phyloP scores from a whole-genome alignment of 2,329 filamentous ascomycete species.

The Fusarium praegraminearum region DNA sequence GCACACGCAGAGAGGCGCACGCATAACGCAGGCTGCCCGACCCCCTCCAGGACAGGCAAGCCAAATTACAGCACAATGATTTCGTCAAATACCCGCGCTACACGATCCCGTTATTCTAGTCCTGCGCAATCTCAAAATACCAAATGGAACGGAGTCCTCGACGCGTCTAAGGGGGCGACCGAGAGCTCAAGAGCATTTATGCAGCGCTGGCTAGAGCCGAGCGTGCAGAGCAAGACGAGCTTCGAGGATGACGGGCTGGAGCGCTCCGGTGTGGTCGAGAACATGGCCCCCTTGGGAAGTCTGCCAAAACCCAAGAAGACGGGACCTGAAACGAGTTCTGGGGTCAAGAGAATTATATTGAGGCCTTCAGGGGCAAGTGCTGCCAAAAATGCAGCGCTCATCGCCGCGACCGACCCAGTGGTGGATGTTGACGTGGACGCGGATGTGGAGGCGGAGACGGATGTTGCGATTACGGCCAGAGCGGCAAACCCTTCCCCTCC shows the following conservation, averaged over 20 bases:
- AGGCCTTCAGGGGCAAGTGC: conserved; percentile 54
- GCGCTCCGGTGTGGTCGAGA: conserved; percentile 80
- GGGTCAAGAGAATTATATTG: conserved; percentile 61
- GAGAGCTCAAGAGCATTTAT: conserved; percentile 62
- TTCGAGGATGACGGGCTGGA: conserved; percentile 83
- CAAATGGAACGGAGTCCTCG: conserved; percentile 51
- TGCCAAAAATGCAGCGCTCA: conserved; percentile 45
- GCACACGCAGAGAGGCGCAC: conserved; percentile 30
- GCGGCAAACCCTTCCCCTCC: conserved; percentile 42
- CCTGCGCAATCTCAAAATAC: conserved; percentile 56
- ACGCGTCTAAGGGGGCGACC: conserved; percentile 53
- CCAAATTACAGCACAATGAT: conserved; percentile 49
- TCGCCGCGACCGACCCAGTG: conserved; percentile 38
- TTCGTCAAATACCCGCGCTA: conserved; percentile 61
- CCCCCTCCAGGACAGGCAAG: conserved; percentile 29
- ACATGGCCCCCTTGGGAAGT: conserved; percentile 84
- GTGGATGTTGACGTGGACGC: conserved; percentile 39
- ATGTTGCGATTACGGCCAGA: conserved; percentile 38
- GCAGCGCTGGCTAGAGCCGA: conserved; percentile 70
- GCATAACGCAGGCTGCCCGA: conserved; percentile 24
- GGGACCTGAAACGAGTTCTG: conserved; percentile 46
- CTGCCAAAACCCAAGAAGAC: conserved; percentile 69
- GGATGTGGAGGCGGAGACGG: conserved; percentile 38
- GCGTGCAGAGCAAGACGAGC: conserved; percentile 72
- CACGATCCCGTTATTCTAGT: conserved; percentile 69